Percentiles rank a stretch among this genome's conserved stretches.
Evolutionary conservation across 768 basidiomycete genomes (phyloP).

Genomic region (Candolleomyces eurysporus): DNA sequence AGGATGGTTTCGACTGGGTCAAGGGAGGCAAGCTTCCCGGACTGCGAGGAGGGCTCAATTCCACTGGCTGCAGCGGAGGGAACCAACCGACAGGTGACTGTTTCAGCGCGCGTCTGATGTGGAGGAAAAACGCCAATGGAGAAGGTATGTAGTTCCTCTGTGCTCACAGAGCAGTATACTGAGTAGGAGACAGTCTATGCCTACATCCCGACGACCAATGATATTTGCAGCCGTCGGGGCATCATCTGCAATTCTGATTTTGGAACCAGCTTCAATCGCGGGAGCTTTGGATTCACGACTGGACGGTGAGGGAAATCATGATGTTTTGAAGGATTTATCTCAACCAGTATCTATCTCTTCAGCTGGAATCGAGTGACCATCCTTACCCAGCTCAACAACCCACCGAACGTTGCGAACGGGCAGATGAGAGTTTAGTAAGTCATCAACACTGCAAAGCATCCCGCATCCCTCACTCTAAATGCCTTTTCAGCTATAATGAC

Average conservation of each 20-base stretch:
- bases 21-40: conserved; percentile 79
- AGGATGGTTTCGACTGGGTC: conserved; percentile 63
- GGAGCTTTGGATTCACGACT: conserved; percentile 57
- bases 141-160: conserved; percentile 52
- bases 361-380: conserved; percentile 76
- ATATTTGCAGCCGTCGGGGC: conserved; percentile 51
- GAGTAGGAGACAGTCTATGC: conserved; percentile 59
- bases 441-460: not conserved
- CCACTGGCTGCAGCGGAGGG: conserved; percentile 70
- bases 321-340: not conserved
- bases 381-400: conserved; percentile 75
- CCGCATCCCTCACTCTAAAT: not conserved
- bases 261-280: conserved; percentile 73
- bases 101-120: conserved; percentile 77
- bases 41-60: conserved; percentile 62
- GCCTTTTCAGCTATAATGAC: conserved; percentile 61
- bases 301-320: conserved; percentile 52
- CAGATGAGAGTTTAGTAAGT: conserved; percentile 67
- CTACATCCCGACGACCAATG: conserved; percentile 67
- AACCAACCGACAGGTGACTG: conserved; percentile 65
- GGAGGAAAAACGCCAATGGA: conserved; percentile 60
- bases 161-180: not conserved
- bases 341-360: not conserved
- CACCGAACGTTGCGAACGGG: conserved; percentile 69
- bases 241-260: conserved; percentile 73